These are phyloP conservation scores for Aureoboletus auriporus DNA, from an alignment of 768 basidiomycete genomes.

Conservation along the genomic window DNA sequence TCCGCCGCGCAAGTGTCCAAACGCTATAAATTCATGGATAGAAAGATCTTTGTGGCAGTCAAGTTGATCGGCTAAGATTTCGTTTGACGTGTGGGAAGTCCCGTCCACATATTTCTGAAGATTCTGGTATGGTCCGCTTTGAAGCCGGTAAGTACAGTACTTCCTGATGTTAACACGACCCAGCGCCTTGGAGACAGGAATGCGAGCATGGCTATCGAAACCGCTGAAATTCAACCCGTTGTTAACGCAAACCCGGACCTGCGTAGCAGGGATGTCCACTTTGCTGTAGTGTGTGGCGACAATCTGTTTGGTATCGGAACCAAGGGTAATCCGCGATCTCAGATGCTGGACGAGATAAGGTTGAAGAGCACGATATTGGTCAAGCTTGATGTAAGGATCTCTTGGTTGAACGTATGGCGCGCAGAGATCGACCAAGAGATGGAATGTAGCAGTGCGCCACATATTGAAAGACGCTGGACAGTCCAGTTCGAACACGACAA, in stretches of 20 bases:
- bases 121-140: constrained; percentile 26
- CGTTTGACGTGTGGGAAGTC: constrained; percentile 41
- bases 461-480: too few relatives aligned
- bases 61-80: constrained; percentile 38
- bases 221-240: constrained; percentile 31
- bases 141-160: constrained; percentile 33
- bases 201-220: constrained; percentile 22
- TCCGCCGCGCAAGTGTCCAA: too few relatives aligned
- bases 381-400: constrained; percentile 9
- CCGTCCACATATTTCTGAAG: constrained; percentile 35
- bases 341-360: constrained; percentile 11
- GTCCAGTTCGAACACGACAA: too few relatives aligned
- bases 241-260: constrained; percentile 23
- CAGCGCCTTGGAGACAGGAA: constrained; percentile 14
- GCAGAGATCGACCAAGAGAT: constrained; percentile 36
- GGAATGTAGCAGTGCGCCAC: constrained; percentile 35
- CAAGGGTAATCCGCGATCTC: constrained; percentile 18
- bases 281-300: constrained; percentile 10
- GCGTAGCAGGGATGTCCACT: constrained; percentile 6
- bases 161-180: constrained; percentile 7
- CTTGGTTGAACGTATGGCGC: neutral
- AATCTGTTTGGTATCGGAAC: constrained; percentile 20
- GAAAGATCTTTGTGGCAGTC: constrained; percentile 37
- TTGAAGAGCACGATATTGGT: constrained; percentile 7
- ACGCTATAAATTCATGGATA: constrained; percentile 44